Evolutionary conservation across 1,284 basidiomycete genomes (phyloP).

Genomic region (Pseudozyma pruni): DNA sequence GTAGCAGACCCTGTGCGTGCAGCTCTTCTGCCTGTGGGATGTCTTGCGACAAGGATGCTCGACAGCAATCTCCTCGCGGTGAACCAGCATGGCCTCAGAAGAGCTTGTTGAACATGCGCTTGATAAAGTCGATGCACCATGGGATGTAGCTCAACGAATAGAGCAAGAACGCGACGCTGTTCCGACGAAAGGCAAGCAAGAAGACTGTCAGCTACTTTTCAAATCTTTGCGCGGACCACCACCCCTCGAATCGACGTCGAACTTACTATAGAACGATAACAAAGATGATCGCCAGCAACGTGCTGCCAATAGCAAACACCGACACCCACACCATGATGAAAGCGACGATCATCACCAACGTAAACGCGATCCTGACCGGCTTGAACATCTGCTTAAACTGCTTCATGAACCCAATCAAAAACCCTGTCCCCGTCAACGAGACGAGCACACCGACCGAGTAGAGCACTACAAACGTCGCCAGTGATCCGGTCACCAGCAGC

Average conservation of each 20-base stretch:
- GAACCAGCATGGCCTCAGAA: constrained; percentile 19
- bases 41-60: too few species aligned
- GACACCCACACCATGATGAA: constrained; percentile 63
- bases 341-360: constrained; percentile 77
- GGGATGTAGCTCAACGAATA: constrained; percentile 55
- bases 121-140: constrained; percentile 57
- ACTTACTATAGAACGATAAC: constrained; percentile 60
- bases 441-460: constrained; percentile 85
- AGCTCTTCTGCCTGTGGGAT: too few species aligned
- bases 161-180: constrained; percentile 44
- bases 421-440: constrained; percentile 76
- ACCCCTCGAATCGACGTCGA: too few species aligned
- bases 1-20: too few species aligned
- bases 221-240: too few species aligned
- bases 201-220: not conserved
- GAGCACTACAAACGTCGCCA: constrained; percentile 82
- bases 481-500: constrained; percentile 78
- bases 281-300: constrained; percentile 56
- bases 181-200: not conserved
- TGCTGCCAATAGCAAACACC: constrained; percentile 54
- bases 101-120: constrained; percentile 52
- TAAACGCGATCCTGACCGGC: constrained; percentile 84
- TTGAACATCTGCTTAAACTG: constrained; percentile 82
- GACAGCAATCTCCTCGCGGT: too few species aligned
- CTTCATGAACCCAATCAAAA: constrained; percentile 56